Evolutionary conservation across 371 early-diverging fungal species (phyloP).

Genomic region (Mucor lusitanicus): DNA sequence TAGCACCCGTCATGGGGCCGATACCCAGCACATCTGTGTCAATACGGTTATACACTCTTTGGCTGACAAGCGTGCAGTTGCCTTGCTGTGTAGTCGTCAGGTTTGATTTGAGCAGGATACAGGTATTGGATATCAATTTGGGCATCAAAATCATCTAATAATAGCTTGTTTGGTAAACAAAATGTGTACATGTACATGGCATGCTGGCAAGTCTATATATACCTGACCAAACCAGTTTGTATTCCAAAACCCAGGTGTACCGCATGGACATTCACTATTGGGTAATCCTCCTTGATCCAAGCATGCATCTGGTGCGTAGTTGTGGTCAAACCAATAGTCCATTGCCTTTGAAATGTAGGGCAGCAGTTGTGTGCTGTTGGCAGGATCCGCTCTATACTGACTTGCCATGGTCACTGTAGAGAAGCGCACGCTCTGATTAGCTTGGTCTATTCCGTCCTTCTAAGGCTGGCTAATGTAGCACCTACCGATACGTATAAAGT

Average conservation of each 20-base stretch:
- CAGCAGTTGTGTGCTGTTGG: conserved; percentile 3
- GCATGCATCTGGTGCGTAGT: conserved; percentile 26
- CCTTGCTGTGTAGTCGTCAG: conserved; percentile 11
- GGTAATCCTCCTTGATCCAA: conserved; percentile 29
- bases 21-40: conserved; percentile 20
- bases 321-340: conserved; percentile 30
- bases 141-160: conserved; percentile 28
- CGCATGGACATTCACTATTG: conserved; percentile 32
- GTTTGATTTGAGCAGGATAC: conserved; percentile 19
- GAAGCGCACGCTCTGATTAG: background rate
- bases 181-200: background rate
- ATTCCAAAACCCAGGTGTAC: conserved; percentile 38
- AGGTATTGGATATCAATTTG: conserved; percentile 19
- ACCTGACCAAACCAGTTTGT: conserved; percentile 39
- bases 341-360: conserved; percentile 18
- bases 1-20: conserved; percentile 31
- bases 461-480: no score
- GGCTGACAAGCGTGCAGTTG: conserved; percentile 15
- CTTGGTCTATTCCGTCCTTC: background rate
- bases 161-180: background rate
- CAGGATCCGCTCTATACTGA: conserved; percentile 6
- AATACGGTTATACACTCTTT: conserved; percentile 17
- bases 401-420: conserved; percentile 28
- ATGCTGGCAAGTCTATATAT: background rate
- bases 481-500: conserved; percentile 24